Percentiles rank a stretch among this genome's conserved stretches.
phyloP scores from a whole-genome alignment of 2,329 filamentous ascomycete species.

The Sclerotinia trifoliorum region DNA sequence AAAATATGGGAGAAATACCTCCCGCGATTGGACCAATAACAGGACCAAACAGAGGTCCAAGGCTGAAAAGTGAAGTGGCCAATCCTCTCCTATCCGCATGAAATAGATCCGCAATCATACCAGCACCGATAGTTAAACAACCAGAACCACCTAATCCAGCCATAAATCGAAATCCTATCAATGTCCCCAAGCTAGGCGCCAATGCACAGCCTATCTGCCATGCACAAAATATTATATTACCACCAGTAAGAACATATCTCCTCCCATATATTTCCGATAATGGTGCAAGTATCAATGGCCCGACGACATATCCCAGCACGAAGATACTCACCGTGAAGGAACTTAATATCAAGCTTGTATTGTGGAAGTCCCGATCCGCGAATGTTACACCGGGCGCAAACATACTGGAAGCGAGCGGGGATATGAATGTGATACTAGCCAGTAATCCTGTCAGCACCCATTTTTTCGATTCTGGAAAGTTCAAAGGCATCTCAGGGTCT shows the following conservation, averaged over 20 bases:
- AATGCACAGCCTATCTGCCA: constrained; percentile 57
- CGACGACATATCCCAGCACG: constrained; percentile 32
- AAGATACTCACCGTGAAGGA: constrained; percentile 55
- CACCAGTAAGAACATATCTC: constrained; percentile 43
- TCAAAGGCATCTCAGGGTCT: constrained; percentile 58
- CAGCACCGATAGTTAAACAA: constrained; percentile 35
- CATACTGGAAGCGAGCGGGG: constrained; percentile 49
- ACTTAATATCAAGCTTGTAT: constrained; percentile 46
- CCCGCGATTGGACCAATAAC: constrained; percentile 39
- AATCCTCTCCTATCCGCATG: constrained; percentile 27
- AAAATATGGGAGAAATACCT: constrained; percentile 24
- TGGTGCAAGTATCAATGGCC: constrained; percentile 43
- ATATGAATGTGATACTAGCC: constrained; percentile 41
- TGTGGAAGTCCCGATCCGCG: constrained; percentile 59
- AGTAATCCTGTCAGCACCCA: constrained; percentile 37
- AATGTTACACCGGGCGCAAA: constrained; percentile 66
- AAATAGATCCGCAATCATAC: constrained; percentile 32
- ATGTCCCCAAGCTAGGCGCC: constrained; percentile 46
- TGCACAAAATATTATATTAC: constrained; percentile 50
- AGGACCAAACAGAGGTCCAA: constrained; percentile 40
- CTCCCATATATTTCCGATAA: constrained; percentile 59
- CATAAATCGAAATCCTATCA: constrained; percentile 61
- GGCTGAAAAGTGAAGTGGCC: constrained; percentile 28
- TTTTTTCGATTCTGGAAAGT: constrained; percentile 44
- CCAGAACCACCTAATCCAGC: constrained; percentile 57